These are phyloP conservation scores for Isatis tinctoria DNA, from an alignment of 345 rosid genomes.

Conservation along the genomic window DNA sequence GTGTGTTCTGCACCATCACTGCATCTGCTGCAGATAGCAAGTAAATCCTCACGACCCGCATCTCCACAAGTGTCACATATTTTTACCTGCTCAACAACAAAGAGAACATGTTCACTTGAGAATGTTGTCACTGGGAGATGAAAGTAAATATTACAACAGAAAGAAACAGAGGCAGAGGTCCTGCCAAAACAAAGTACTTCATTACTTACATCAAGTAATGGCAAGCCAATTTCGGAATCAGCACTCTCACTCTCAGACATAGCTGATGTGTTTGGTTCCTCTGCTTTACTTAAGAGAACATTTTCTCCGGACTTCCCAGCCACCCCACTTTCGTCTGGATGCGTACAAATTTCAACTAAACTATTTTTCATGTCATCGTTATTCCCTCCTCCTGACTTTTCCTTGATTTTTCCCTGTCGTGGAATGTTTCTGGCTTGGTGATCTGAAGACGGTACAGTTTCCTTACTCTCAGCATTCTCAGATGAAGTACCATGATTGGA, in stretches of 20 bases:
- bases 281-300: slow-evolving; percentile 33
- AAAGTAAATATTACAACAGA: not conserved
- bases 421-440: slow-evolving; percentile 7
- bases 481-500: slow-evolving; percentile 49
- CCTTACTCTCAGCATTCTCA: slow-evolving; percentile 56
- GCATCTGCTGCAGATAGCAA: slow-evolving; percentile 90
- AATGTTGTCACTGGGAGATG: not conserved
- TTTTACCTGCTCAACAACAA: slow-evolving; percentile 68
- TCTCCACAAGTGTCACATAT: slow-evolving; percentile 98
- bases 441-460: slow-evolving; percentile 39
- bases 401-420: slow-evolving; percentile 8
- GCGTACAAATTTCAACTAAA: slow-evolving; percentile 26
- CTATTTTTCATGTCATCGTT: slow-evolving; percentile 21
- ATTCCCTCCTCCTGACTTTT: slow-evolving; percentile 36
- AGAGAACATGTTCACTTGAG: slow-evolving; percentile 9
- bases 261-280: slow-evolving; percentile 37
- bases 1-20: slow-evolving; percentile 98
- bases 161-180: not conserved
- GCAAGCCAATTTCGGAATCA: slow-evolving; percentile 64
- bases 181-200: not conserved
- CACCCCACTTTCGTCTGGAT: slow-evolving; percentile 30
- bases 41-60: slow-evolving; percentile 95
- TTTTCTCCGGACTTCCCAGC: slow-evolving; percentile 35
- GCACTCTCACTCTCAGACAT: slow-evolving; percentile 53
- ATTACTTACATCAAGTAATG: slow-evolving; percentile 83